Percentiles rank a stretch among this genome's conserved stretches.
phyloP scores from a whole-genome alignment of 768 basidiomycete genomes.

The Lactifluus pinguis region DNA sequence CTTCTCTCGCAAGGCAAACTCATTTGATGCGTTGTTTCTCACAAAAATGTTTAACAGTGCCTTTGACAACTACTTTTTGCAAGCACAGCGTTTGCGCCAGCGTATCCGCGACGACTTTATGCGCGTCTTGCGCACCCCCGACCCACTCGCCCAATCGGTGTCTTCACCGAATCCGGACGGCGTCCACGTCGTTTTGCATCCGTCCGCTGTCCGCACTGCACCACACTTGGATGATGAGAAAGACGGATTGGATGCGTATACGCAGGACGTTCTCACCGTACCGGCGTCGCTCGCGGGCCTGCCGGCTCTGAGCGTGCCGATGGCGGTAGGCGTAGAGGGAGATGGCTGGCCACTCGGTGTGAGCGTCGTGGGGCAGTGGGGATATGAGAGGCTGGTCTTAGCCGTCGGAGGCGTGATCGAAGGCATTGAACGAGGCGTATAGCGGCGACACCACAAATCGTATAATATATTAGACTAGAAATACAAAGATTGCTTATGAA shows the following conservation, averaged over 20 bases:
- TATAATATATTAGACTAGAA: conserved; percentile 1
- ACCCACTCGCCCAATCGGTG: conserved; percentile 33
- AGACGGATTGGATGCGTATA: conserved; percentile 47
- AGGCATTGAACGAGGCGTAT: background rate
- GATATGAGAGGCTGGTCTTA: conserved; percentile 54
- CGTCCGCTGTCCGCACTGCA: conserved; percentile 80
- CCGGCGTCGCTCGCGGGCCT: conserved; percentile 87
- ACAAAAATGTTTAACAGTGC: conserved; percentile 41
- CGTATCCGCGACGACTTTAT: conserved; percentile 68
- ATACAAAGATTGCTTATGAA: conserved; percentile 3
- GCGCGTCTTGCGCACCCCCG: conserved; percentile 50
- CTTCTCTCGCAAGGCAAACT: background rate
- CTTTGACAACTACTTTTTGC: conserved; percentile 96
- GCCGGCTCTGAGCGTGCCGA: conserved; percentile 71
- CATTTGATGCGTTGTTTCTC: background rate
- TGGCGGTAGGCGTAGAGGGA: conserved; percentile 26
- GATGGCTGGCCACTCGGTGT: conserved; percentile 79
- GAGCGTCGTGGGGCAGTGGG: conserved; percentile 85
- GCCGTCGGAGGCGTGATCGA: conserved; percentile 44
- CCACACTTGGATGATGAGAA: conserved; percentile 39
- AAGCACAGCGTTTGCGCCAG: conserved; percentile 76
- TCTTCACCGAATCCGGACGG: conserved; percentile 20
- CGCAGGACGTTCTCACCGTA: conserved; percentile 88
- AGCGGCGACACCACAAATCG: background rate
- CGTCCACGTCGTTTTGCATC: conserved; percentile 81